These are phyloP conservation scores for Backusella sp. DNA, from an alignment of 192 early-diverging fungal genomes.

Conservation along the genomic window DNA sequence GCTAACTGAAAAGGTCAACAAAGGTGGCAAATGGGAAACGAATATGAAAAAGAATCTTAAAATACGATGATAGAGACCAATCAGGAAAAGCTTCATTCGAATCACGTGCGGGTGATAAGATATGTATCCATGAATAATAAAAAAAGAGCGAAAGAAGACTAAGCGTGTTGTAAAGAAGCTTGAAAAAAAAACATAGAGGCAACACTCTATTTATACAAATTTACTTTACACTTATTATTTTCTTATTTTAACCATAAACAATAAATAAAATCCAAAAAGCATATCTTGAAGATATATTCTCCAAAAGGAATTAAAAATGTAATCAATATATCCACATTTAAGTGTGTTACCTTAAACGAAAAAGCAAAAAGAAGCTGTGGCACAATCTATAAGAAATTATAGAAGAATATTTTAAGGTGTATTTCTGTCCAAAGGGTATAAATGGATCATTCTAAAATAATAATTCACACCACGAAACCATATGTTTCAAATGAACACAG, in stretches of 20 bases:
- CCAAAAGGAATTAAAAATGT: neutral
- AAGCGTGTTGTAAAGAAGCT: neutral
- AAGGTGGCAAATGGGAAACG: neutral
- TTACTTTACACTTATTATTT: neutral
- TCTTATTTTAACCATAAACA: neutral
- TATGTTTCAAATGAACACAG: neutral
- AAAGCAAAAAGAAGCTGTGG: neutral
- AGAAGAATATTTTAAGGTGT: neutral
- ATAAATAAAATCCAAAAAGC: neutral
- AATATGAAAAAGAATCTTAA: constrained; percentile 7
- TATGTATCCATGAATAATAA: neutral
- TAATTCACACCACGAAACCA: constrained; percentile 4
- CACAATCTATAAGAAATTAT: constrained; percentile 4
- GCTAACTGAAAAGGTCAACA: too few relatives aligned
- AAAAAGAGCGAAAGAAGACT: neutral
- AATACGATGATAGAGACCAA: neutral
- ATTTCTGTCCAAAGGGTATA: neutral
- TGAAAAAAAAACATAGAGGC: neutral
- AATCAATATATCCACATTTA: neutral
- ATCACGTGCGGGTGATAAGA: neutral
- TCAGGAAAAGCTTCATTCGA: neutral
- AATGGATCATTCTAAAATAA: constrained; percentile 9
- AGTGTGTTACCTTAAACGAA: neutral
- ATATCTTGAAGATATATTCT: neutral
- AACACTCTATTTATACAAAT: neutral